Conservation (phyloP, 768 basidiomycete genomes). For the Xerocomus spinulosus region DNA sequence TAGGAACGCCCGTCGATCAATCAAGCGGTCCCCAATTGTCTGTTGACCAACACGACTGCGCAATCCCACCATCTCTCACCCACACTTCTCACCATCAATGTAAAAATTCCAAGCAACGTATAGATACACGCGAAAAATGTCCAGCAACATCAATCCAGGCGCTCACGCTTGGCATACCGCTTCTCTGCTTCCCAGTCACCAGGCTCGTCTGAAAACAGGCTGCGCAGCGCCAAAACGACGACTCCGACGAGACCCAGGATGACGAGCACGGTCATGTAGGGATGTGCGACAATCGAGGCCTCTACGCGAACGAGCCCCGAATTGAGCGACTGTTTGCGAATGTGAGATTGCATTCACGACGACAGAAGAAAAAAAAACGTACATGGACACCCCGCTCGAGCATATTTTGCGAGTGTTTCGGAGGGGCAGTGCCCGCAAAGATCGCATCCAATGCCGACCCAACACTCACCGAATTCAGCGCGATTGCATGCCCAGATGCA, state of each 20-base stretch:
- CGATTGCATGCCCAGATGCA: constrained; percentile 47
- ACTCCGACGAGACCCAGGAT: constrained; percentile 9
- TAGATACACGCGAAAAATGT: background rate
- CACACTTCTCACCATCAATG: too few species aligned
- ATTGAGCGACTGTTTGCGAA: constrained; percentile 21
- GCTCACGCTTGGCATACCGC: too few species aligned
- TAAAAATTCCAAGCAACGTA: background rate
- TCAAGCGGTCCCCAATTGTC: too few species aligned
- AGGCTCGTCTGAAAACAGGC: constrained; percentile 16
- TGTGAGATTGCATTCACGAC: too few species aligned
- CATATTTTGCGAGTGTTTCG: constrained; percentile 62
- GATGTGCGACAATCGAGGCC: constrained; percentile 14
- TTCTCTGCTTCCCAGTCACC: constrained; percentile 10
- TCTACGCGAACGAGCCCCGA: constrained; percentile 7
- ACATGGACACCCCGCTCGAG: constrained; percentile 67
- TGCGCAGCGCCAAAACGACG: constrained; percentile 12
- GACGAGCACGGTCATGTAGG: constrained; percentile 11
- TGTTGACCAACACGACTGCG: too few species aligned
- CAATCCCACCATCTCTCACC: too few species aligned
- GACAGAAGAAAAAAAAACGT: too few species aligned
- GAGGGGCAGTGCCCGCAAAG: constrained; percentile 42
- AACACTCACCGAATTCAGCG: constrained; percentile 52
- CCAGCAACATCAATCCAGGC: constrained; percentile 22
- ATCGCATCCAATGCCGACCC: constrained; percentile 71
- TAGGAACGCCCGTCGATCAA: too few species aligned